A percentile compares a stretch with the other conserved stretches of the same genome.
Conservation (phyloP, 495 filamentous ascomycete species). For the Sporormia fimetaria region DNA sequence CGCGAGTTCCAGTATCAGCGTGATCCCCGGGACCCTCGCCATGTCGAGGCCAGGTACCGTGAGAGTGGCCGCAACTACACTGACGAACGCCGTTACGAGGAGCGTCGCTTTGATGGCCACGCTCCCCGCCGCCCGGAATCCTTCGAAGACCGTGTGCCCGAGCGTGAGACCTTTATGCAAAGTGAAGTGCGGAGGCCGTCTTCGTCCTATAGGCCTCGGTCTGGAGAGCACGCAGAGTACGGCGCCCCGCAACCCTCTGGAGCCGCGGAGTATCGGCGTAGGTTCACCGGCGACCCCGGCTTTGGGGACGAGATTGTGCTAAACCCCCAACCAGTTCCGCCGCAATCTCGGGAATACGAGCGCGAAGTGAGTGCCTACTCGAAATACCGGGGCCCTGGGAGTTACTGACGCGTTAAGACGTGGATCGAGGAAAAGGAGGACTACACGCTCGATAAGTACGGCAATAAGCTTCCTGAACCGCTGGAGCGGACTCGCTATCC, state of each 20-base stretch:
- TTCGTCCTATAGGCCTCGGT: not conserved
- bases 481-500: constrained; percentile 7
- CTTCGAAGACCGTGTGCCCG: constrained; percentile 16
- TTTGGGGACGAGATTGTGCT: constrained; percentile 16
- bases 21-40: constrained; percentile 14
- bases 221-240: constrained; percentile 16
- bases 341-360: not conserved
- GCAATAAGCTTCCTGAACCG: constrained; percentile 6
- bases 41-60: constrained; percentile 15
- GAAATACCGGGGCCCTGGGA: not conserved
- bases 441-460: constrained; percentile 9
- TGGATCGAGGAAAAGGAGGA: constrained; percentile 18
- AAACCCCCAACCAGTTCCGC: constrained; percentile 15
- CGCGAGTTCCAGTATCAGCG: constrained; percentile 15
- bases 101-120: constrained; percentile 8
- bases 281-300: constrained; percentile 8
- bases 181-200: constrained; percentile 1
- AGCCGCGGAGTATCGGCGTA: constrained; percentile 4
- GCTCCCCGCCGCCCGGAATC: constrained; percentile 6
- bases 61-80: constrained; percentile 10
- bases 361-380: constrained; percentile 7
- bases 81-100: constrained; percentile 20
- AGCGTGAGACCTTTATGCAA: constrained; percentile 17
- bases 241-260: constrained; percentile 11
- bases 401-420: constrained; percentile 1